Percentiles rank a stretch among this genome's conserved stretches.
Evolutionary conservation across 352 stramenopile genomes (phyloP).

Genomic region (Globisporangium rhizosaccharum): DNA sequence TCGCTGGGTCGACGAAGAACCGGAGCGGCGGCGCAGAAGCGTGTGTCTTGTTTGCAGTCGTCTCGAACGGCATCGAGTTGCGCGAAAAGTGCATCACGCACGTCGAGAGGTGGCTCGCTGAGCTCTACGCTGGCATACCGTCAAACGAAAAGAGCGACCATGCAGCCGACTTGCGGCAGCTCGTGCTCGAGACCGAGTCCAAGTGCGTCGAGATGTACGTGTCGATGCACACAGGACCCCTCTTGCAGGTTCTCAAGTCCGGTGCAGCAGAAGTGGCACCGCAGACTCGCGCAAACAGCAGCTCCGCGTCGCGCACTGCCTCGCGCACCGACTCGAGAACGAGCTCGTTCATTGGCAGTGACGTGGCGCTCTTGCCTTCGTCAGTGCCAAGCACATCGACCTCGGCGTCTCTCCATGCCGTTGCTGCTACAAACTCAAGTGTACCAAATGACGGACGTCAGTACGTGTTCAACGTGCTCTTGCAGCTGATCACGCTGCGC

Average conservation of each 20-base stretch:
- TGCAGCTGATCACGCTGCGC: slow-evolving; percentile 69
- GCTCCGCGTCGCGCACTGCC: slow-evolving; percentile 17
- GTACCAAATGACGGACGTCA: slow-evolving; percentile 55
- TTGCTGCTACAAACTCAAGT: neutral
- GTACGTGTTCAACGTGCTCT: slow-evolving; percentile 78
- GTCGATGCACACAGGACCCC: slow-evolving; percentile 36
- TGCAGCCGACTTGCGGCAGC: slow-evolving; percentile 25
- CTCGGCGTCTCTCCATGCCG: slow-evolving; percentile 14
- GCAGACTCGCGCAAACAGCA: slow-evolving; percentile 13
- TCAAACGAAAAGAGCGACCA: slow-evolving; percentile 10
- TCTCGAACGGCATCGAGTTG: slow-evolving; percentile 70
- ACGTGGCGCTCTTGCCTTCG: slow-evolving; percentile 19
- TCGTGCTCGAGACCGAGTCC: slow-evolving; percentile 39
- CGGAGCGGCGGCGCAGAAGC: slow-evolving; percentile 32
- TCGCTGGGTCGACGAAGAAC: slow-evolving; percentile 16
- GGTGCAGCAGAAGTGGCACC: slow-evolving; percentile 46
- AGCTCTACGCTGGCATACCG: slow-evolving; percentile 22
- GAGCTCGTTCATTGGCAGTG: slow-evolving; percentile 18
- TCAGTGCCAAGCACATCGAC: slow-evolving; percentile 15
- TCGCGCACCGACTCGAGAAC: slow-evolving; percentile 27
- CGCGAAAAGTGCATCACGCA: slow-evolving; percentile 42
- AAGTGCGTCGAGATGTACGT: slow-evolving; percentile 66
- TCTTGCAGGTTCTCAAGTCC: slow-evolving; percentile 41
- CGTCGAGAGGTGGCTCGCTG: slow-evolving; percentile 41
- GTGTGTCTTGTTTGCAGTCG: slow-evolving; percentile 59